Base-by-base conservation (phyloP, 306 rosid species). In the Macrotyloma uniflorum region DNA sequence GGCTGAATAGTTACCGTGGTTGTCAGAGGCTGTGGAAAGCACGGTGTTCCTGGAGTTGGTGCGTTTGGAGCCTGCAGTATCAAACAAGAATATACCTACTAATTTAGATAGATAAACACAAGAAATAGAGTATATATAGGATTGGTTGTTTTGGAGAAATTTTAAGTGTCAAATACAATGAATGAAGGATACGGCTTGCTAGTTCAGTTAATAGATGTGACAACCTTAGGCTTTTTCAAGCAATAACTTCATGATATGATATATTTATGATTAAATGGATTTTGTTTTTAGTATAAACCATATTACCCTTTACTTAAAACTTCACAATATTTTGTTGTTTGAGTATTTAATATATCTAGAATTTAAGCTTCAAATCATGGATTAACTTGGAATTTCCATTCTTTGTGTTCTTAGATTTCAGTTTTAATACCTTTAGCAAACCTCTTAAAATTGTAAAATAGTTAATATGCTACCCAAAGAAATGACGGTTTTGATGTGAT, bases 11-110 rank as follows among this genome's bases (percentile, higher is more conserved):
- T 85, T 83, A 93, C 89, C 86, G 91, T 40, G 32, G 91, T 61
- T 42, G 88, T 70, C 74, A 91, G 85, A 67, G 93, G 84, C 9
- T 78, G 90, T 50, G 93, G 86, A 79, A 88, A 93, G 50, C 86
- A 89, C 28, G 89, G 92, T 32, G 93, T 83, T 85, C 90, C 93
- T 79, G 89, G 83, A 20, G 86, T 83, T 79, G 80, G 74, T 23
- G 81, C 83, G 13, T 85, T 85, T 36, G 88, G 87, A 77, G 74
- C 91, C 98, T 93, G 78, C 74, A n/a, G 55, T 12, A 50, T 67
- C 51, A 82, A 69, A 49, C 0, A 38, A 61, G 22, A 67, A 23
- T 35, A 16, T 74, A 10, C 78, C 58, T 24, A 13, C 35, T 16
- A 43, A 22, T 14, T 35, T 32, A 54, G 33, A 5, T 45, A 19